Evolutionary conservation across 1,139 yeast species (phyloP), one percentile per base, ranked within the genome.

Genomic region (Magnusiomyces clavatus): DNA sequence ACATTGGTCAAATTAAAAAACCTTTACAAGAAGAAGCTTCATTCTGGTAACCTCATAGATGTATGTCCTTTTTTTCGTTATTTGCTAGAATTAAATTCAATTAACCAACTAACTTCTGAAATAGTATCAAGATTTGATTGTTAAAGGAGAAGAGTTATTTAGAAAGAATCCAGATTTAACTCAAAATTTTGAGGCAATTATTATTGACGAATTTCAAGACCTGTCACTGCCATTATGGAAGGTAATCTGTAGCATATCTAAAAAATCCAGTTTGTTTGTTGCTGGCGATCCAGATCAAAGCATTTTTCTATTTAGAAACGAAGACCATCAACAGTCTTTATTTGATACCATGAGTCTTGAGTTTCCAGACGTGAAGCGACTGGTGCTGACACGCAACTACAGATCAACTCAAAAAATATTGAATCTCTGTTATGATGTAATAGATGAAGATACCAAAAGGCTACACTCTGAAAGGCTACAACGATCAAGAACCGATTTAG

Each of bases 271-370:
- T 6, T 17, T 51, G 12, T 54, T 50, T 46, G 54, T 88, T 1
- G 97, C 92, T 0, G 98, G 98, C 1, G 98, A 92, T 62, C 96
- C 97, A 0, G 96, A 92, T 66, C 97, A 92, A 66, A 83, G 95
- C 63, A 92, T 92, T 34, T 92, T 90, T 65, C 88, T 97, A 56
- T 82, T 86, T 60, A 97, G 97, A 0, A 81, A 82, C 45, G 75
- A 83, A 0, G 72, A 73, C 16, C 35, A 52, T 1, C 20, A 38
- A 12, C 6, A 2, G 2, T 29, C 17, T 14, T 89, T 87, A 60
- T 87, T 92, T 60, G 69, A 68, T 37, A 71, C 72, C 13, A 82
- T 92, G 89, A 65, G 67, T 36, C 61, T 66, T 0, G 68, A 73
- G 54, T 83, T 78, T 58, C 69, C 69, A 0, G 54, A 65, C 6